Evolutionary conservation across 192 early-diverging fungal species (phyloP).

Genomic region (Chytriomyces sp.): DNA sequence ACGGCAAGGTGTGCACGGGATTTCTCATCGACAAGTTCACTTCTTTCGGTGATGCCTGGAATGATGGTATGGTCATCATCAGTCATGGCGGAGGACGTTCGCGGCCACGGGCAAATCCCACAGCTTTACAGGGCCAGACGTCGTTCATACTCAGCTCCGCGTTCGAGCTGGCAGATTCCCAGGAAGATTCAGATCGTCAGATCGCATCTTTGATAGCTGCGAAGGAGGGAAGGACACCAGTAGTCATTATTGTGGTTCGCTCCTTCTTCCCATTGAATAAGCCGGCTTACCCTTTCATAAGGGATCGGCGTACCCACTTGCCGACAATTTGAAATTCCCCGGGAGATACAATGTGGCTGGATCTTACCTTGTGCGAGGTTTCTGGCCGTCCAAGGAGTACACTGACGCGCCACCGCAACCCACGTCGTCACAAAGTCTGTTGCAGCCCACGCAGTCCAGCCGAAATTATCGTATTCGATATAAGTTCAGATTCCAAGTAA

Average conservation of each 20-base stretch:
- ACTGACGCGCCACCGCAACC: background rate
- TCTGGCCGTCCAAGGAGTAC: slow-evolving; percentile 14
- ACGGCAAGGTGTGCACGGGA: background rate
- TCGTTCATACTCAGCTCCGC: background rate
- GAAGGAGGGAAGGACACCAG: background rate
- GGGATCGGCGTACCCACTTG: slow-evolving; percentile 12
- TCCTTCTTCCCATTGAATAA: background rate
- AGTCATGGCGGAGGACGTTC: slow-evolving; percentile 14
- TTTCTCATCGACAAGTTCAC: slow-evolving; percentile 25
- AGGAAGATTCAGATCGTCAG: background rate
- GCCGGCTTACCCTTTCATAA: background rate
- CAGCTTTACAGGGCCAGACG: background rate
- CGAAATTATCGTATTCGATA: slow-evolving; percentile 19
- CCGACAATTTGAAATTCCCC: background rate
- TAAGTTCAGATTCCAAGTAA: slow-evolving; percentile 14
- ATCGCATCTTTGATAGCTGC: background rate
- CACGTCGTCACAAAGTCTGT: background rate
- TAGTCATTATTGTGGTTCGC: slow-evolving; percentile 10
- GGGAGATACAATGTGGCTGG: slow-evolving; percentile 19
- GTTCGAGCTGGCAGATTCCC: background rate
- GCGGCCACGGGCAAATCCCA: background rate
- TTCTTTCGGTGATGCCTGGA: slow-evolving; percentile 7
- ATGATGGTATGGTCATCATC: background rate
- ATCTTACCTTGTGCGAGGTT: background rate
- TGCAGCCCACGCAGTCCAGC: background rate